Conservation (phyloP, 495 filamentous ascomycete genomes). For the Tricharina praecox region DNA sequence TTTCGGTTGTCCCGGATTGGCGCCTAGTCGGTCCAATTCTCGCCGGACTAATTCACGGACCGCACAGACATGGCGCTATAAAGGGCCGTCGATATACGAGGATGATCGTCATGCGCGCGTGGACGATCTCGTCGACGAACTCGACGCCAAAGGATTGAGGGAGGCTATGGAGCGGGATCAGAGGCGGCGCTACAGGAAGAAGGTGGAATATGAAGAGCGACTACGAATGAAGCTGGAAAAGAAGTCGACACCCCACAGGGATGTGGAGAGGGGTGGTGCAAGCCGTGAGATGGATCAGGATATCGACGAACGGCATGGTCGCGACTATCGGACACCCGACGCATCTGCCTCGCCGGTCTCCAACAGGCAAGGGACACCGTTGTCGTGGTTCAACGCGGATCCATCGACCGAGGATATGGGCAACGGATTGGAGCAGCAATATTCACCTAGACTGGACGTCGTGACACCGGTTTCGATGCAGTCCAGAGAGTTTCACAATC, state of each 20-base stretch:
- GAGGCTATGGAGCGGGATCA: slow-evolving; percentile 26
- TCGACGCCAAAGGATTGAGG: slow-evolving; percentile 22
- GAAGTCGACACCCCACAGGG: slow-evolving; percentile 12
- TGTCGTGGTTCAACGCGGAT: slow-evolving; percentile 23
- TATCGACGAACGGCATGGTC: neutral
- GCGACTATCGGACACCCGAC: too few species aligned
- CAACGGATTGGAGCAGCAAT: slow-evolving; percentile 8
- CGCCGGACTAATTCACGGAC: slow-evolving; percentile 19
- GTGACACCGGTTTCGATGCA: slow-evolving; percentile 24
- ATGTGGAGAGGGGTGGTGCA: slow-evolving; percentile 5
- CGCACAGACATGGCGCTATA: slow-evolving; percentile 13
- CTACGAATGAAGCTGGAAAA: slow-evolving; percentile 14
- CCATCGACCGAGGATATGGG: slow-evolving; percentile 20
- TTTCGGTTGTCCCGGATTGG: slow-evolving; percentile 5
- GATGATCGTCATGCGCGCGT: slow-evolving; percentile 13
- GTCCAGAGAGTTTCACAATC: slow-evolving; percentile 7
- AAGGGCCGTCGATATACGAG: slow-evolving; percentile 5
- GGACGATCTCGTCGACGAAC: slow-evolving; percentile 21
- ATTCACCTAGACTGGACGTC: slow-evolving; percentile 13
- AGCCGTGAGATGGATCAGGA: neutral
- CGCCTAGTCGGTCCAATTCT: slow-evolving; percentile 16
- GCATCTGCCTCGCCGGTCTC: too few species aligned
- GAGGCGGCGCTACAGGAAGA: slow-evolving; percentile 21
- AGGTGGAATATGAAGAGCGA: slow-evolving; percentile 20
- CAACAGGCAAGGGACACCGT: slow-evolving; percentile 8